phyloP scores from a whole-genome alignment of 306 rosid genomes.

The Corylus americana region DNA sequence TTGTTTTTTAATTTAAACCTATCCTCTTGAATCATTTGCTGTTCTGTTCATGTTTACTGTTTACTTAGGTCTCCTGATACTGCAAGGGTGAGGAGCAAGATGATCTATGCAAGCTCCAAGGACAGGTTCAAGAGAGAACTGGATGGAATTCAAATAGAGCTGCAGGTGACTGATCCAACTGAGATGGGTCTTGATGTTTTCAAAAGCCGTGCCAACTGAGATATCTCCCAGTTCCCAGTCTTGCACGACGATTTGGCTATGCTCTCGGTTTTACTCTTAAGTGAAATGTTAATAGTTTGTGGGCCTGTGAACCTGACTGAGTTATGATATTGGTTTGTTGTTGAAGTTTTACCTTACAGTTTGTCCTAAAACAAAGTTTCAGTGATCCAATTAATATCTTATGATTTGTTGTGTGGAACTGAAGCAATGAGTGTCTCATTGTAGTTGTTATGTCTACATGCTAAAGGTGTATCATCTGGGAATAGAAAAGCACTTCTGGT shows the following conservation, averaged over 20 bases:
- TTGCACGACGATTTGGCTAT: conserved; percentile 8
- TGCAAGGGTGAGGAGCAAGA: conserved; percentile 58
- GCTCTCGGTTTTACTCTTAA: conserved; percentile 1
- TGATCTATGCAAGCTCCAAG: conserved; percentile 72
- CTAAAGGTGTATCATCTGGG: conserved; percentile 1
- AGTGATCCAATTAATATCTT: conserved; percentile 10
- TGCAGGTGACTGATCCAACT: conserved; percentile 69
- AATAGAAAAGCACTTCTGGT: conserved; percentile 21
- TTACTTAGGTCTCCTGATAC: conserved; percentile 62
- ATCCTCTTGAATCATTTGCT: neutral
- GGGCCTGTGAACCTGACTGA: conserved; percentile 32
- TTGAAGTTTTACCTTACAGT: conserved; percentile 22
- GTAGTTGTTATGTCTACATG: neutral
- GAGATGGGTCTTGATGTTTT: conserved; percentile 70
- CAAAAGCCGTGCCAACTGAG: conserved; percentile 59
- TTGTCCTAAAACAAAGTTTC: conserved; percentile 15
- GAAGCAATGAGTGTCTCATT: neutral
- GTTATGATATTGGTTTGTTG: conserved; percentile 34
- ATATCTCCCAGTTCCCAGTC: neutral
- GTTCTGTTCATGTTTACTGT: conserved; percentile 6
- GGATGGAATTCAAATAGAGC: conserved; percentile 64
- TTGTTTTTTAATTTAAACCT: neutral
- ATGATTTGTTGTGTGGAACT: conserved; percentile 16
- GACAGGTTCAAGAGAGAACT: conserved; percentile 71
- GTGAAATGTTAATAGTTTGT: conserved; percentile 36